A percentile compares a stretch with the other conserved stretches of the same genome.
Evolutionary conservation across 345 rosid species (phyloP).

Genomic region (Sisymbrium altissimum): DNA sequence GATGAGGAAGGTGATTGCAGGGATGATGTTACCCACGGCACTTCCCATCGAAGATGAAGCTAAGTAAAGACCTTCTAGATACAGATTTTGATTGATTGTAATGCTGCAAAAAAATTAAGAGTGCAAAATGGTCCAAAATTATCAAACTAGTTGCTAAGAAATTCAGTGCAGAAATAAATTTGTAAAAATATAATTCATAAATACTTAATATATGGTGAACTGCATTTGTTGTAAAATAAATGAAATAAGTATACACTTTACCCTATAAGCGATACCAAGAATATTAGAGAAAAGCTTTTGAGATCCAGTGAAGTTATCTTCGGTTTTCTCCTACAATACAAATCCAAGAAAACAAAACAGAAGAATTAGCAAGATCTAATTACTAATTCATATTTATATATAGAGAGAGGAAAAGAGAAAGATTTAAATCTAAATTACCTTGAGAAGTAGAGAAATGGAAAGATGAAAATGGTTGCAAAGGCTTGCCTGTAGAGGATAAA

Average conservation of each 20-base stretch:
- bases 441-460: conserved; percentile 34
- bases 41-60: conserved; percentile 43
- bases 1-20: conserved; percentile 42
- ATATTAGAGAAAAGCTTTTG: conserved; percentile 37
- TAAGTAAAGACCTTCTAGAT: conserved; percentile 40
- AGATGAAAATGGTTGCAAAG: conserved; percentile 39
- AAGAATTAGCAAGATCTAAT: neutral
- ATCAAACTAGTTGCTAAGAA: neutral
- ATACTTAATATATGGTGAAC: no score
- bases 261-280: conserved; percentile 42
- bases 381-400: neutral
- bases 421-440: conserved; percentile 19
- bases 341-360: neutral
- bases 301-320: conserved; percentile 26
- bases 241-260: neutral
- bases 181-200: neutral
- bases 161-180: neutral
- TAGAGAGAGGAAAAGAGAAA: neutral
- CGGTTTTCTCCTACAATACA: conserved; percentile 26
- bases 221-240: no score
- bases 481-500: conserved; percentile 46
- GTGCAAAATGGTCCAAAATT: neutral
- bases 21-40: conserved; percentile 39
- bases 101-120: conserved; percentile 18
- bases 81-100: conserved; percentile 38